Conservation (phyloP, 1,284 basidiomycete genomes). For the Fomitopsis pinicola region DNA sequence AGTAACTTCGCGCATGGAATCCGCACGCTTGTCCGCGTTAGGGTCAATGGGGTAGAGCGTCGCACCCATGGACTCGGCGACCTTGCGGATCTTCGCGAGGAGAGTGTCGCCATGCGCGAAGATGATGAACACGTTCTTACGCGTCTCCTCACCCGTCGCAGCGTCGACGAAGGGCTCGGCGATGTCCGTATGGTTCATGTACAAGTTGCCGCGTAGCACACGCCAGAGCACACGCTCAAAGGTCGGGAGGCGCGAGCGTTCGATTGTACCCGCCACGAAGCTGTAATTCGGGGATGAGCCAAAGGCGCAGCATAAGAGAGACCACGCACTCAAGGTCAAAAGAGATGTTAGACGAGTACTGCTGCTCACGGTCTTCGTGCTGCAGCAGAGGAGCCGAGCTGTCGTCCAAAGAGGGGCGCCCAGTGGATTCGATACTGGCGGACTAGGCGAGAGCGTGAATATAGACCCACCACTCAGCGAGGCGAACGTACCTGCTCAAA, state of each 20-base stretch:
- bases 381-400: slow-evolving; percentile 89
- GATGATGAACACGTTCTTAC: slow-evolving; percentile 99
- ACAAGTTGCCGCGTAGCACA: slow-evolving; percentile 95
- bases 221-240: slow-evolving; percentile 99
- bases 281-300: slow-evolving; percentile 32
- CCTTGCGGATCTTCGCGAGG: slow-evolving; percentile 96
- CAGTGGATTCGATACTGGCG: slow-evolving; percentile 74
- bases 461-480: background rate
- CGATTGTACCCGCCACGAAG: slow-evolving; percentile 96
- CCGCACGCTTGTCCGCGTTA: slow-evolving; percentile 88
- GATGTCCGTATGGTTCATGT: slow-evolving; percentile 99
- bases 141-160: slow-evolving; percentile 73
- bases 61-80: slow-evolving; percentile 97
- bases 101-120: slow-evolving; percentile 96
- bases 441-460: slow-evolving; percentile 46
- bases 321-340: slow-evolving; percentile 82
- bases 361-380: slow-evolving; percentile 81
- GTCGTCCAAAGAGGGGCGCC: slow-evolving; percentile 89
- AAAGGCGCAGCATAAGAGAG: background rate
- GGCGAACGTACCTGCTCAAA: slow-evolving; percentile 72
- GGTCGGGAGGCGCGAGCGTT: slow-evolving; percentile 86
- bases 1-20: slow-evolving; percentile 87
- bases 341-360: slow-evolving; percentile 50
- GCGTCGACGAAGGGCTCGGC: slow-evolving; percentile 90
- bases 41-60: slow-evolving; percentile 96